phyloP scores from a whole-genome alignment of 768 basidiomycete genomes.

The Podaxis carcinomalis region DNA sequence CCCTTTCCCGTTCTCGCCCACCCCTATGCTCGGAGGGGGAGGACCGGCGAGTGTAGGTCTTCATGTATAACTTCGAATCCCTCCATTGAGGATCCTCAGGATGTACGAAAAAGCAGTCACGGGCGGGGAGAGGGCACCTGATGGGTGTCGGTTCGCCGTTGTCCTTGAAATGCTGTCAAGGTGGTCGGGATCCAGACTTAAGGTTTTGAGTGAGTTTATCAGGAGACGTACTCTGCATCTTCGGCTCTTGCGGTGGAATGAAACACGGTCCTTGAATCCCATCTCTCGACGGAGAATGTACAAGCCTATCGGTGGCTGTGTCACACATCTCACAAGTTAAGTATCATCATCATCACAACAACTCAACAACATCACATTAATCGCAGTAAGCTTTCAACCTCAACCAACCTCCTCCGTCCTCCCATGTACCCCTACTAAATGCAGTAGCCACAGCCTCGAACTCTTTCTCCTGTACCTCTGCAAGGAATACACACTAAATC shows the following conservation, averaged over 20 bases:
- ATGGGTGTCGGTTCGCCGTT: background rate
- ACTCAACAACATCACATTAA: too few relatives aligned
- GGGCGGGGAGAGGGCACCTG: background rate
- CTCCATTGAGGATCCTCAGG: conserved; percentile 14
- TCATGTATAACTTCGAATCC: background rate
- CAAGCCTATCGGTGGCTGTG: conserved; percentile 4
- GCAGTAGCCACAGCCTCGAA: conserved; percentile 69
- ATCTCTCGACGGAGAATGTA: background rate
- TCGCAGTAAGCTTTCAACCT: too few relatives aligned
- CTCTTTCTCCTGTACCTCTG: conserved; percentile 70
- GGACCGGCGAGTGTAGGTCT: background rate
- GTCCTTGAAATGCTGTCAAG: conserved; percentile 10
- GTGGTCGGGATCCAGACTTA: background rate
- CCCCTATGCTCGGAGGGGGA: background rate
- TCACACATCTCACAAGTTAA: background rate
- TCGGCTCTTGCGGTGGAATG: conserved; percentile 3
- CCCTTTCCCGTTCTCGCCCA: background rate
- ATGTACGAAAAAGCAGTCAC: conserved; percentile 15
- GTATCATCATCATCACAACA: background rate
- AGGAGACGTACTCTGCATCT: conserved; percentile 5
- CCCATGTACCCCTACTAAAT: conserved; percentile 57
- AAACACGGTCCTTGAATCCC: background rate
- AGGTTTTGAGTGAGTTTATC: background rate
- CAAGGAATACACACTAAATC: conserved; percentile 46
- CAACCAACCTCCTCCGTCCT: conserved; percentile 20